A percentile compares a stretch with the other conserved stretches of the same genome.
These are phyloP conservation scores for Pugionium cornutum DNA, from an alignment of 345 rosid species.

Conservation along the genomic window DNA sequence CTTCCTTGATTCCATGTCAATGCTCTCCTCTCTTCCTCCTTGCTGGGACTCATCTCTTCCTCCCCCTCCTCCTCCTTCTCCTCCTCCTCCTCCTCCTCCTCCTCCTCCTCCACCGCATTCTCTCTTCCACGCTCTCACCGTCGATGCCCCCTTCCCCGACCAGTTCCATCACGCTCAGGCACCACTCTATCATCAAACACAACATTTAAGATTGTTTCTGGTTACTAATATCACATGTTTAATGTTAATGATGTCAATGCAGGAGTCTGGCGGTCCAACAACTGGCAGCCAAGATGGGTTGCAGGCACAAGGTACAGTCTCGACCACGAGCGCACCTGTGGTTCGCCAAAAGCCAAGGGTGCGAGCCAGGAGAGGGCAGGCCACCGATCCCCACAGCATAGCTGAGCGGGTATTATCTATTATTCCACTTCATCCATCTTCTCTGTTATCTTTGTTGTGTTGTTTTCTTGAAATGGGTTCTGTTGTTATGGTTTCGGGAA, in stretches of 20 bases:
- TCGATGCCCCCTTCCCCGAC: constrained; percentile 58
- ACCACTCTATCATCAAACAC: constrained; percentile 1
- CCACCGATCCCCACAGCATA: constrained; percentile 98
- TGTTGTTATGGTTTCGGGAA: constrained; percentile 35
- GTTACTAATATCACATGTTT: not conserved
- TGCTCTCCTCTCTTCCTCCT: constrained; percentile 66
- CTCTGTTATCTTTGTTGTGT: not conserved
- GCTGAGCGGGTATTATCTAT: constrained; percentile 72
- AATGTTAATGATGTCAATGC: constrained; percentile 14
- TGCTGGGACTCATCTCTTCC: constrained; percentile 47
- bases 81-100: constrained; percentile 40
- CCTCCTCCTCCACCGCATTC: constrained; percentile 45
- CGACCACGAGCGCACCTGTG: constrained; percentile 56
- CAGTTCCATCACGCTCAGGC: constrained; percentile 69
- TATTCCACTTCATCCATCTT: not conserved
- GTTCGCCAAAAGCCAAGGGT: constrained; percentile 70
- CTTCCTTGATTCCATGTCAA: constrained; percentile 83
- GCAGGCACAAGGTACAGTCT: constrained; percentile 53
- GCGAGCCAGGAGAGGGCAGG: constrained; percentile 96
- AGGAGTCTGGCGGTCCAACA: constrained; percentile 43
- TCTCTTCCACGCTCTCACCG: constrained; percentile 43
- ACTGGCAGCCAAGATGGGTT: constrained; percentile 47
- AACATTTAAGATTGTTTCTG: not conserved
- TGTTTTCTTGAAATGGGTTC: constrained; percentile 7
- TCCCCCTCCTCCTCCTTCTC: not conserved